phyloP scores from a whole-genome alignment of 441 rosid species.

The Mallotus repandus region DNA sequence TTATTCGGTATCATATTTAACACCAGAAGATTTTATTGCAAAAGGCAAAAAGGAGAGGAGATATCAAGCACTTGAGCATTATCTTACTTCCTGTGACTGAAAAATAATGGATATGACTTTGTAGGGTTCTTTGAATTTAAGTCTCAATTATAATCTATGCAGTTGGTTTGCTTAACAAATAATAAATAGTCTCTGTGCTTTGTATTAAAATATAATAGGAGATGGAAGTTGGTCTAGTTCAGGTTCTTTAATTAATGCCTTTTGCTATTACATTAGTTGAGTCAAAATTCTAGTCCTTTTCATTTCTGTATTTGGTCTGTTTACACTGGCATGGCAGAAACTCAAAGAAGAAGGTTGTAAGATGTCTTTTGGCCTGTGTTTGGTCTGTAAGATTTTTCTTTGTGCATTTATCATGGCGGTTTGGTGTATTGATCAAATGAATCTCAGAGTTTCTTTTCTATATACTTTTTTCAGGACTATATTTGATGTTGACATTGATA shows the following conservation, averaged over 20 bases:
- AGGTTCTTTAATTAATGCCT: not conserved
- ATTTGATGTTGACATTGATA: slow-evolving; percentile 88
- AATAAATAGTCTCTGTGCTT: not conserved
- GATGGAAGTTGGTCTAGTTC: not conserved
- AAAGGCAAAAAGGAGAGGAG: not conserved
- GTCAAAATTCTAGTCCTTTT: not conserved
- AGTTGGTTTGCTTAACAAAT: not conserved
- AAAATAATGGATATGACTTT: not conserved
- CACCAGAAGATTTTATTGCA: not conserved
- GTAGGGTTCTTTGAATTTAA: not conserved
- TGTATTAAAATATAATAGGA: no score
- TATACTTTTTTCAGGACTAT: slow-evolving; percentile 64
- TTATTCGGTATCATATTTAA: not conserved
- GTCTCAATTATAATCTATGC: not conserved
- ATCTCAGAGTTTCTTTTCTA: slow-evolving; percentile 3
- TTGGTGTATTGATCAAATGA: not conserved
- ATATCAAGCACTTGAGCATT: not conserved
- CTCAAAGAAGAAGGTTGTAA: not conserved
- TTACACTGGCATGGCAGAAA: not conserved
- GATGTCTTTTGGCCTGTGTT: not conserved
- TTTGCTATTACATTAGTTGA: not conserved
- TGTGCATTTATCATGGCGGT: not conserved
- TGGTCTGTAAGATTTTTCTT: not conserved
- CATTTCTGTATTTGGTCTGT: not conserved
- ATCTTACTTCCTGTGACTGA: not conserved